These are phyloP conservation scores for Dactylellina cionopaga DNA, from an alignment of 2,329 filamentous ascomycete genomes.

Conservation along the genomic window DNA sequence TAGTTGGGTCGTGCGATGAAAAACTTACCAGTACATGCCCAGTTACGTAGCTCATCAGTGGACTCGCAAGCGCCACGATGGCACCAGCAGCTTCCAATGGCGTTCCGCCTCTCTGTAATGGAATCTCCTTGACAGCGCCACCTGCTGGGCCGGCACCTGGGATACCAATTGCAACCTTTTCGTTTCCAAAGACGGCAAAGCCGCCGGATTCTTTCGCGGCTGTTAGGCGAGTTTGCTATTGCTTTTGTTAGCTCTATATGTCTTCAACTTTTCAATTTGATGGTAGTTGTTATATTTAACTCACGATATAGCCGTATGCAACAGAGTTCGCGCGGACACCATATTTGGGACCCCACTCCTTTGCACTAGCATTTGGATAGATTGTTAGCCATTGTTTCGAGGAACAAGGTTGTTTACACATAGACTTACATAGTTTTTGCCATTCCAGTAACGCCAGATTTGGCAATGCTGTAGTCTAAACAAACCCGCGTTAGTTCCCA, in stretches of 20 bases:
- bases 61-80: slow-evolving; percentile 81
- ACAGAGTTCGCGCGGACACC: slow-evolving; percentile 73
- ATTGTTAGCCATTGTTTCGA: neutral
- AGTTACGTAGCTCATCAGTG: slow-evolving; percentile 83
- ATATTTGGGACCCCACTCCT: slow-evolving; percentile 65
- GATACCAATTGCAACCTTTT: slow-evolving; percentile 79
- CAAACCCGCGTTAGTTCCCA: slow-evolving; percentile 68
- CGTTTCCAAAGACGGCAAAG: slow-evolving; percentile 79
- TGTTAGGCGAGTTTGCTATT: slow-evolving; percentile 73
- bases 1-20: neutral
- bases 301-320: slow-evolving; percentile 74
- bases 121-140: slow-evolving; percentile 68
- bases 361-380: slow-evolving; percentile 11
- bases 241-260: neutral
- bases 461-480: slow-evolving; percentile 85
- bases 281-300: slow-evolving; percentile 4
- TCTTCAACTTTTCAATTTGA: neutral
- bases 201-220: slow-evolving; percentile 85
- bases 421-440: slow-evolving; percentile 80
- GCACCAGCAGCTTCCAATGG: slow-evolving; percentile 82
- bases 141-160: slow-evolving; percentile 67
- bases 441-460: slow-evolving; percentile 82
- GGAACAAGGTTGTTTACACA: neutral
- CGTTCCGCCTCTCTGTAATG: slow-evolving; percentile 78
- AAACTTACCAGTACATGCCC: slow-evolving; percentile 77